Conservation (phyloP, 192 early-diverging fungal genomes). For the Coemansia sp. region DNA sequence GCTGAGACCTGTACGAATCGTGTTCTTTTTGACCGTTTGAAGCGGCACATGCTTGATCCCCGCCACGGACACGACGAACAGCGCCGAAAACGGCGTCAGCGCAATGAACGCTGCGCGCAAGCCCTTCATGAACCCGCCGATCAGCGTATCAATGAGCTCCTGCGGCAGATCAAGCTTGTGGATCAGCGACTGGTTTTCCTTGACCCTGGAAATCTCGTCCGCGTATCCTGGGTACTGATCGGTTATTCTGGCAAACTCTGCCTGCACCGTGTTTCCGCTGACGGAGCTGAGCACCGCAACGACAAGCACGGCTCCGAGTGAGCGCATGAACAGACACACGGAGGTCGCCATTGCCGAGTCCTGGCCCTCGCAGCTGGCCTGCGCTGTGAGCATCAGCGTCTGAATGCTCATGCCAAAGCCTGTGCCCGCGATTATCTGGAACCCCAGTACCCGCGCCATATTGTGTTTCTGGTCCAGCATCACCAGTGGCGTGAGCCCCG, state of each 20-base stretch:
- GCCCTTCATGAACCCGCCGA: constrained; percentile 37
- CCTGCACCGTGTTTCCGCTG: constrained; percentile 4
- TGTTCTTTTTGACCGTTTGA: constrained; percentile 18
- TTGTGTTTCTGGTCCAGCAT: constrained; percentile 11
- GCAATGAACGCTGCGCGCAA: constrained; percentile 43
- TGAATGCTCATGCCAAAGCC: constrained; percentile 20
- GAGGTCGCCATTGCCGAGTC: constrained; percentile 20
- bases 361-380: constrained; percentile 7
- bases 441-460: constrained; percentile 11
- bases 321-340: constrained; percentile 22
- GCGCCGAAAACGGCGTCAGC: constrained; percentile 35
- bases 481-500: constrained; percentile 11
- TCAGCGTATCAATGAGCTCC: constrained; percentile 24
- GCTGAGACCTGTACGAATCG: constrained; percentile 5
- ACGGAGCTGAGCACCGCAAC: constrained; percentile 27
- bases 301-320: constrained; percentile 13
- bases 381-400: constrained; percentile 21
- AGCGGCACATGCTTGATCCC: constrained; percentile 28
- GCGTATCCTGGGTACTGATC: constrained; percentile 12
- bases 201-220: constrained; percentile 1
- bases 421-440: constrained; percentile 11
- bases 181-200: constrained; percentile 29
- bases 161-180: constrained; percentile 30
- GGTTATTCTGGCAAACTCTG: constrained; percentile 3
- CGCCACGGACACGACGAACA: constrained; percentile 15